Evolutionary conservation across 1,284 basidiomycete genomes (phyloP).

Genomic region (Ustilago tritici): DNA sequence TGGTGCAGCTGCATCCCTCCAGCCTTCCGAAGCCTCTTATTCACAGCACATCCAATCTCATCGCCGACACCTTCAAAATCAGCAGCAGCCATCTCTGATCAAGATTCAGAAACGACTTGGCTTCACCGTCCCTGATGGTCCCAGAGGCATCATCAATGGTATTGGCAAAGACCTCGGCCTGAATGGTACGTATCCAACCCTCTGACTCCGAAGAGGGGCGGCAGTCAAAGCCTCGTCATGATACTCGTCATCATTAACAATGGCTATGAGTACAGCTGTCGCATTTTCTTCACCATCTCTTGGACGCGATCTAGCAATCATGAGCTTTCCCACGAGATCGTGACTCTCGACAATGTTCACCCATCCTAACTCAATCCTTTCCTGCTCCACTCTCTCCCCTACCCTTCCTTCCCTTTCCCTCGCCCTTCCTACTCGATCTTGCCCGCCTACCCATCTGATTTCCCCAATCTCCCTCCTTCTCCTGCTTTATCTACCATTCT

Average conservation of each 20-base stretch:
- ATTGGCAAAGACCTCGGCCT: slow-evolving; percentile 30
- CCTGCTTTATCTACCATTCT: neutral
- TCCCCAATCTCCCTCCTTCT: neutral
- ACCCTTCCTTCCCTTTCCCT: neutral
- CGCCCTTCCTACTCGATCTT: neutral
- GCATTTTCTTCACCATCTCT: neutral
- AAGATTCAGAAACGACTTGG: slow-evolving; percentile 47
- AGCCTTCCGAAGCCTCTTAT: slow-evolving; percentile 31
- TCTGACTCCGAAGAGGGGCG: neutral
- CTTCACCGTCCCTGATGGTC: slow-evolving; percentile 17
- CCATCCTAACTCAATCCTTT: slow-evolving; percentile 19
- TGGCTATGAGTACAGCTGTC: neutral
- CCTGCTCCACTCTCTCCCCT: neutral
- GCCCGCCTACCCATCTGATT: neutral
- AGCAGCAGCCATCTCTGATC: slow-evolving; percentile 28
- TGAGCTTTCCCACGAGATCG: slow-evolving; percentile 3
- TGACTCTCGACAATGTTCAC: neutral
- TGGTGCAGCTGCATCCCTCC: slow-evolving; percentile 29
- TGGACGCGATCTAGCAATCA: neutral
- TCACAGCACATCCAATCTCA: slow-evolving; percentile 27
- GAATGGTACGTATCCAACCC: slow-evolving; percentile 32
- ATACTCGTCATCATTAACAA: neutral
- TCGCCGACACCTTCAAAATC: slow-evolving; percentile 16
- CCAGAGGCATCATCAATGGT: slow-evolving; percentile 34
- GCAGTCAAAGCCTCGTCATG: neutral